phyloP scores from a whole-genome alignment of 23 red algal species.

The Chondrus crispus region DNA sequence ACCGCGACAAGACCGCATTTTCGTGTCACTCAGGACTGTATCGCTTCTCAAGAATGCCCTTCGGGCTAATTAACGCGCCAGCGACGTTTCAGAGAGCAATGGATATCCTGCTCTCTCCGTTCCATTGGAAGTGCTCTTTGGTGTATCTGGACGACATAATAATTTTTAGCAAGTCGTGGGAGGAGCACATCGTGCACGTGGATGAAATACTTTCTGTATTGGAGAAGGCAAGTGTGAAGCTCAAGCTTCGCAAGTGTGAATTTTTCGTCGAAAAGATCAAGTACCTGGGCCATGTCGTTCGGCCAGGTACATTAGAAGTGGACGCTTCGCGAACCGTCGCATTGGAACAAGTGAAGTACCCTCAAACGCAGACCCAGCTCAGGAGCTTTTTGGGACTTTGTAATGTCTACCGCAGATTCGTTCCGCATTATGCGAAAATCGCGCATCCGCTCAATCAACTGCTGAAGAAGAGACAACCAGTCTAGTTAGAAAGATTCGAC shows the following conservation, averaged over 20 bases:
- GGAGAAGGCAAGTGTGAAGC: background rate
- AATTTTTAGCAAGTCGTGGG: constrained; percentile 7
- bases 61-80: constrained; percentile 17
- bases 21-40: background rate
- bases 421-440: background rate
- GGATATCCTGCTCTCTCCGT: constrained; percentile 5
- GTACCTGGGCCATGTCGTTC: constrained; percentile 34
- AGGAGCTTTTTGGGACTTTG: background rate
- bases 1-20: constrained; percentile 13
- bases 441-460: background rate
- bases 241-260: constrained; percentile 36
- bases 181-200: constrained; percentile 12
- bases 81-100: constrained; percentile 32
- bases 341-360: background rate
- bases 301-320: background rate
- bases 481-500: background rate
- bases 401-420: constrained; percentile 14
- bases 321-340: background rate
- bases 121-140: background rate
- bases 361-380: constrained; percentile 12
- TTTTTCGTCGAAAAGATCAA: constrained; percentile 23
- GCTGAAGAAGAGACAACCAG: background rate
- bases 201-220: background rate
- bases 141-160: constrained; percentile 37
- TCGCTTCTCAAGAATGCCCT: constrained; percentile 12